Evolutionary conservation across 2,329 filamentous ascomycete genomes (phyloP).

Genomic region (Diaporthe vaccinii): DNA sequence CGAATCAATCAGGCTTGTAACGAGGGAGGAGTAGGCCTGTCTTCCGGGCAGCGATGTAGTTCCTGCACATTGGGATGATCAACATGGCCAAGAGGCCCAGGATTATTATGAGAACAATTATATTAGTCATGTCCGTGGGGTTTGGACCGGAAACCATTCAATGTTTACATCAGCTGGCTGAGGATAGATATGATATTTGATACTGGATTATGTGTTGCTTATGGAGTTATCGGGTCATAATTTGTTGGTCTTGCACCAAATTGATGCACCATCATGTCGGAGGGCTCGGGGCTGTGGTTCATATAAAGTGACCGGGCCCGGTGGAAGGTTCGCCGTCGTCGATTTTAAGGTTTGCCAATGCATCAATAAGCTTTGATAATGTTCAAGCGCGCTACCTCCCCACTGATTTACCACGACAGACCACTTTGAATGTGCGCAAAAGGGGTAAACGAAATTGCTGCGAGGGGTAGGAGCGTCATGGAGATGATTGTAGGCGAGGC

Average conservation of each 20-base stretch:
- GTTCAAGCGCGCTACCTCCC: not conserved
- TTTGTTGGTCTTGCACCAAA: not conserved
- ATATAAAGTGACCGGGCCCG: not conserved
- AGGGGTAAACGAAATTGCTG: slow-evolving; percentile 12
- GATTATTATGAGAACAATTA: not conserved
- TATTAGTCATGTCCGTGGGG: too few relatives aligned
- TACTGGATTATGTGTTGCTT: not conserved
- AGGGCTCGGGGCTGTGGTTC: not conserved
- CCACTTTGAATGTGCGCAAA: not conserved
- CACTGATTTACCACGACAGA: not conserved
- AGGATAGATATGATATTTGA: not conserved
- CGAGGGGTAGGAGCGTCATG: slow-evolving; percentile 4
- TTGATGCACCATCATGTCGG: too few relatives aligned
- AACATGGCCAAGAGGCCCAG: not conserved
- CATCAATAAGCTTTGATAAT: slow-evolving; percentile 16
- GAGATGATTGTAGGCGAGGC: not conserved
- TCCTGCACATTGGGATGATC: too few relatives aligned
- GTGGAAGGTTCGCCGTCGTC: not conserved
- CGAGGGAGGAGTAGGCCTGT: not conserved
- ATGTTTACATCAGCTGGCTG: not conserved
- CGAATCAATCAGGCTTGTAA: not conserved
- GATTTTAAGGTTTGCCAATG: slow-evolving; percentile 11
- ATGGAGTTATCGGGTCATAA: not conserved
- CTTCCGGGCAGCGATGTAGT: not conserved
- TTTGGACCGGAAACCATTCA: not conserved